Evolutionary conservation across 2,329 filamentous ascomycete species (phyloP), one percentile per base, ranked within the genome.

Genomic region (Juglanconis sp.): DNA sequence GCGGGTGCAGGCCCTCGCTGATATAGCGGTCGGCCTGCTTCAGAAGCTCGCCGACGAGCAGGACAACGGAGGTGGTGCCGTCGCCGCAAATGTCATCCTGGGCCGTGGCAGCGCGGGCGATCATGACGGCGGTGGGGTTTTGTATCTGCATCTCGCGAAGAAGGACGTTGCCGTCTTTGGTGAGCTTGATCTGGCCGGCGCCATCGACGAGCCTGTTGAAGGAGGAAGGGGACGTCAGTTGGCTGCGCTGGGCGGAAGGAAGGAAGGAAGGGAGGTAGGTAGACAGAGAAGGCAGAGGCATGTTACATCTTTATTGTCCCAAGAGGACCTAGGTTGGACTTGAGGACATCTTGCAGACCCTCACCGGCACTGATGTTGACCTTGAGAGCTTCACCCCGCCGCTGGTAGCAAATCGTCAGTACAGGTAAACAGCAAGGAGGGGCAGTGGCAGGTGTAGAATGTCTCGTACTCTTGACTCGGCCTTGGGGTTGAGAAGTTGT

Each of bases 61-160:
- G 80, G 56, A 99, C 95, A 35, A 97, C 94, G 51, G 92, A 97
- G 47, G 95, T 99, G 69, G 95, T 99, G 71, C 95, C 95, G 76
- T 99, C 95, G 71, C 95, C 95, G 69, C 92, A 96, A 69, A 99
- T 99, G 71, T 99, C 95, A 76, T 99, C 95, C 76, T 99, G 94
- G 67, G 95, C 95, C 42, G 95, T 99, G 60, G 95, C 95, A 70
- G 94, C 92, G 73, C 86, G 80, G 60, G 86, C 86, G 74, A 89
- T 89, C 86, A 89, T 89, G 64, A 95, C 95, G 66, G 95, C 95
- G 40, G 95, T 99, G 34, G 95, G 95, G 77, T 98, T 98, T 80
- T 97, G 94, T 74, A 98, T 98, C 87, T 98, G 93, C 86, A 89
- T 89, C 75, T 89, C 87, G 69, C 87, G 81, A 65, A 89, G 77